phyloP scores from a whole-genome alignment of 768 basidiomycete species.

The Tylopilus sp. region DNA sequence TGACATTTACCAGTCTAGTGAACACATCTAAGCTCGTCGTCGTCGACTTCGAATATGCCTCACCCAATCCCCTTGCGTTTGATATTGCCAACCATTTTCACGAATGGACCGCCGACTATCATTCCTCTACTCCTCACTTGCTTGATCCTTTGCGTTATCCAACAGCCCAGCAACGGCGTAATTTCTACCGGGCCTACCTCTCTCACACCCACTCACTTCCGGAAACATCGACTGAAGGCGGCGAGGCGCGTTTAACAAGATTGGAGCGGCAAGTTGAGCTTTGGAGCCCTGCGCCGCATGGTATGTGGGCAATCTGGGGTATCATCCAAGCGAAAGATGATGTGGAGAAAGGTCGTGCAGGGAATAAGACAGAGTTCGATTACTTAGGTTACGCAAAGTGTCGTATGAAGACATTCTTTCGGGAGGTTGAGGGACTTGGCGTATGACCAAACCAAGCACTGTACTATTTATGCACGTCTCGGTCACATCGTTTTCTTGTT shows the following conservation, averaged over 20 bases:
- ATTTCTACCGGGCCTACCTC: conserved; percentile 87
- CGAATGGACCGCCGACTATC: conserved; percentile 96
- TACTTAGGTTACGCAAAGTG: conserved; percentile 79
- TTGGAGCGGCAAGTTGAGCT: conserved; percentile 77
- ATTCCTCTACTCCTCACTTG: conserved; percentile 62
- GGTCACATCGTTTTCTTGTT: background rate
- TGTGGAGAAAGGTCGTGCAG: conserved; percentile 46
- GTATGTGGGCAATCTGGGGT: conserved; percentile 94
- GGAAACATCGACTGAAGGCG: conserved; percentile 22
- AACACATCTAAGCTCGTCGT: conserved; percentile 73
- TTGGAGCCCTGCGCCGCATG: conserved; percentile 91
- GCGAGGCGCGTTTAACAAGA: conserved; percentile 46
- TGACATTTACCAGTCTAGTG: conserved; percentile 1
- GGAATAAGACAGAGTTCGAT: conserved; percentile 75
- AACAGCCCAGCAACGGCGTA: conserved; percentile 61
- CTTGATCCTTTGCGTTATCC: conserved; percentile 70
- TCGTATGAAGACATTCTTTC: conserved; percentile 62
- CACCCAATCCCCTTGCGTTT: conserved; percentile 87
- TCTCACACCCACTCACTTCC: conserved; percentile 40
- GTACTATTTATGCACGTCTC: background rate
- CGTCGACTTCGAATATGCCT: conserved; percentile 97
- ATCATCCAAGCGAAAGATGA: conserved; percentile 85
- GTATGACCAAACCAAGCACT: conserved; percentile 15
- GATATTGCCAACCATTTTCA: conserved; percentile 98
- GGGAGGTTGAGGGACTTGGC: conserved; percentile 49